A percentile compares a stretch with the other conserved stretches of the same genome.
Evolutionary conservation across 176 grass and related monocot species (phyloP).

Genomic region (Paspalum vaginatum): DNA sequence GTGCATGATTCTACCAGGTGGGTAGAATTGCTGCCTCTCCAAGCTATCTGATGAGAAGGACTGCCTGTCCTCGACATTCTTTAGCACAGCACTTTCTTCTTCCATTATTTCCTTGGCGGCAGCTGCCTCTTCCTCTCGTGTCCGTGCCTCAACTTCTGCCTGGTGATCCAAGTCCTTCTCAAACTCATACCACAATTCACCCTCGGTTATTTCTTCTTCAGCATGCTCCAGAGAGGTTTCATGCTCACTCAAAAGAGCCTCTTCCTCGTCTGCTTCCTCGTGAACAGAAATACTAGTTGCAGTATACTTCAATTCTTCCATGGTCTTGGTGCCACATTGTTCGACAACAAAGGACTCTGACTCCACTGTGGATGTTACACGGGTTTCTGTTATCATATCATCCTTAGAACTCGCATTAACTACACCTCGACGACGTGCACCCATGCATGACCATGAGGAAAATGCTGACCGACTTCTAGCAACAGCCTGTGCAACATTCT

Average conservation of each 20-base stretch:
- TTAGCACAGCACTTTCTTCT: conserved; percentile 58
- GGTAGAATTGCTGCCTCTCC: conserved; percentile 87
- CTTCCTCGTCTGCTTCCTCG: conserved; percentile 69
- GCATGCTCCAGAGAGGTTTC: conserved; percentile 56
- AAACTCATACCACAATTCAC: conserved; percentile 78
- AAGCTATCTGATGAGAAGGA: conserved; percentile 54
- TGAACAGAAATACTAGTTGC: conserved; percentile 56
- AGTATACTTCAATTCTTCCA: conserved; percentile 64
- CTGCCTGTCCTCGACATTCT: conserved; percentile 56
- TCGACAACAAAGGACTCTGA: conserved; percentile 58
- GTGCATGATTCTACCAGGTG: conserved; percentile 94
- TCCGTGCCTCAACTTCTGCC: conserved; percentile 57
- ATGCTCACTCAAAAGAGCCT: conserved; percentile 60
- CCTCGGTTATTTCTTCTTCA: conserved; percentile 66
- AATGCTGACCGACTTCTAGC: conserved; percentile 76
- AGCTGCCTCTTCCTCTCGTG: conserved; percentile 58
- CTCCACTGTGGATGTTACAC: conserved; percentile 43
- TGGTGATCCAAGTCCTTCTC: conserved; percentile 74
- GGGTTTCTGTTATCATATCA: conserved; percentile 51
- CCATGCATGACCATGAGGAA: conserved; percentile 97
- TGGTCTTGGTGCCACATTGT: conserved; percentile 41
- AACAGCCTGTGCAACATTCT: conserved; percentile 93
- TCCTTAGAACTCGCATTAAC: conserved; percentile 55
- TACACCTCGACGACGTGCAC: conserved; percentile 72
- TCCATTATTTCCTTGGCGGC: conserved; percentile 68